Percentiles rank a stretch among this genome's conserved stretches.
Evolutionary conservation across 345 rosid genomes (phyloP).

Genomic region (Leavenworthia alabamica): DNA sequence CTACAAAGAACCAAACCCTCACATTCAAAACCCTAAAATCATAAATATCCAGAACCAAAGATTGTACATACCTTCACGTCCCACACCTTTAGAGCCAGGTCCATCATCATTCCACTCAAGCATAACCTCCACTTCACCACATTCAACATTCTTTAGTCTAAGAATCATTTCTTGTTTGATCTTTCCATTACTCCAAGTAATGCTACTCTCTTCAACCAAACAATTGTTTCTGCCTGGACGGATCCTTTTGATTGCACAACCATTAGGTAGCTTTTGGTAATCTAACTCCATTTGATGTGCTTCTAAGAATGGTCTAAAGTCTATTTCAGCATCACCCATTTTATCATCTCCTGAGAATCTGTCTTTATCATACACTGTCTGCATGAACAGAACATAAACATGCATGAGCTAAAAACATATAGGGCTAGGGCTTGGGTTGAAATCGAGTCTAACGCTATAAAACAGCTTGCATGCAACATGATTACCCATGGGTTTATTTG

Average conservation of each 20-base stretch:
- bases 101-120: slow-evolving; percentile 65
- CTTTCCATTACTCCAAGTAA: slow-evolving; percentile 45
- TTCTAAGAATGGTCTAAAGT: slow-evolving; percentile 46
- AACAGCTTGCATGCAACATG: too few relatives aligned
- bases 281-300: slow-evolving; percentile 45
- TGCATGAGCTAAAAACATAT: slow-evolving; percentile 2
- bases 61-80: slow-evolving; percentile 28
- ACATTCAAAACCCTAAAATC: neutral
- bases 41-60: neutral
- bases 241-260: slow-evolving; percentile 48
- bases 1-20: slow-evolving; percentile 7
- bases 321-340: slow-evolving; percentile 80
- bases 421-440: too few relatives aligned
- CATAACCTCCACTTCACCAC: slow-evolving; percentile 59
- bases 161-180: slow-evolving; percentile 58
- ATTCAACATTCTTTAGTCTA: slow-evolving; percentile 50
- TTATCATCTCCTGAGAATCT: slow-evolving; percentile 62
- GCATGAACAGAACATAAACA: slow-evolving; percentile 17
- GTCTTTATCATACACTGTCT: slow-evolving; percentile 81
- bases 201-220: slow-evolving; percentile 56
- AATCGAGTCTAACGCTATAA: too few relatives aligned
- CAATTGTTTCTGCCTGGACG: slow-evolving; percentile 50
- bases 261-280: slow-evolving; percentile 46
- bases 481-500: too few relatives aligned
- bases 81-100: slow-evolving; percentile 41